A percentile compares a stretch with the other conserved stretches of the same genome.
These are phyloP conservation scores for Globisporangium emineosum DNA, from an alignment of 352 stramenopile species.

Conservation along the genomic window DNA sequence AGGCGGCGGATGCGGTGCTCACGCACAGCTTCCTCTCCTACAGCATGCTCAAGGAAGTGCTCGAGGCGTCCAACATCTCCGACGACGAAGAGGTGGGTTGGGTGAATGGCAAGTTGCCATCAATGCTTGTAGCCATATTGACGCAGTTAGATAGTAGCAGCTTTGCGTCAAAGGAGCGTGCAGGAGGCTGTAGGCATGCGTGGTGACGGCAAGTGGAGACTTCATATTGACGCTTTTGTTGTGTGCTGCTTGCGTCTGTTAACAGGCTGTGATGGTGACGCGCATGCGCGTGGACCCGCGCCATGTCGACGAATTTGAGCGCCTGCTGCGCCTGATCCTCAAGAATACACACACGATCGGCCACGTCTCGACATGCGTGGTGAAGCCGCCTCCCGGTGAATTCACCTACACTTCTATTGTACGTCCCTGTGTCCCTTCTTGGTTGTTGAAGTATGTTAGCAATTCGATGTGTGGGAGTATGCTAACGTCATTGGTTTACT, in stretches of 20 bases:
- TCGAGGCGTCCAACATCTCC: slow-evolving; percentile 72
- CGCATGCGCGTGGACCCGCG: slow-evolving; percentile 75
- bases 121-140: neutral
- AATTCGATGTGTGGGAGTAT: neutral
- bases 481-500: neutral
- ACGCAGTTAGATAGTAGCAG: neutral
- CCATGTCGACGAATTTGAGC: slow-evolving; percentile 77
- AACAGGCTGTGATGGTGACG: slow-evolving; percentile 76
- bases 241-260: neutral
- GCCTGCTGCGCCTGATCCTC: slow-evolving; percentile 72
- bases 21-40: slow-evolving; percentile 68
- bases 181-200: neutral
- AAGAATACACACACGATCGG: slow-evolving; percentile 76
- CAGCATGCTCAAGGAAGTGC: slow-evolving; percentile 72
- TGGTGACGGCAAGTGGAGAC: neutral
- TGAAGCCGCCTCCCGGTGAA: slow-evolving; percentile 67
- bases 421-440: slow-evolving; percentile 18
- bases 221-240: neutral
- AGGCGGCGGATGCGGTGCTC: slow-evolving; percentile 20
- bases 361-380: slow-evolving; percentile 80
- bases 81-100: slow-evolving; percentile 77
- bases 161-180: neutral
- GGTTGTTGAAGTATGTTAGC: too few relatives aligned
- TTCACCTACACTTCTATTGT: slow-evolving; percentile 85
- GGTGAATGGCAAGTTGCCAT: neutral